Evolutionary conservation across 202 grass and related monocot genomes (phyloP).

Genomic region (Zizania palustris): DNA sequence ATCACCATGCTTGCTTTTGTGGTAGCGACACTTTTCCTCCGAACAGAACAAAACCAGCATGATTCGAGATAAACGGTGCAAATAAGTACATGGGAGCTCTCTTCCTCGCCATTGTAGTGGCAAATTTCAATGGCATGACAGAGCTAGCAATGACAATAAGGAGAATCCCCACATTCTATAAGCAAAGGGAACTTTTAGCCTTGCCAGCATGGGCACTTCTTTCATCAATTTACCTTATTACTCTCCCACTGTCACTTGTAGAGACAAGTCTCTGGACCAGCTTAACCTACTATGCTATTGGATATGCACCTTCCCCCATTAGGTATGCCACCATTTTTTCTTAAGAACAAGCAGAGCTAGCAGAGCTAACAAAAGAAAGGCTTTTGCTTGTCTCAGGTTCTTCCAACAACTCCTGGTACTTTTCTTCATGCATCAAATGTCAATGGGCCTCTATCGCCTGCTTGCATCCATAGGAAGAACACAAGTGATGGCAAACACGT

Average conservation of each 20-base stretch:
- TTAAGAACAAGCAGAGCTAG: neutral
- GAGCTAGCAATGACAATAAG: conserved; percentile 78
- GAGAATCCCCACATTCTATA: conserved; percentile 76
- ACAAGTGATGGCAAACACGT: conserved; percentile 58
- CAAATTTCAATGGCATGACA: conserved; percentile 82
- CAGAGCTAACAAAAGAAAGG: neutral
- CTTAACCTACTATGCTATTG: conserved; percentile 86
- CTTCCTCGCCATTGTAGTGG: conserved; percentile 61
- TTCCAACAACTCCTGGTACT: conserved; percentile 64
- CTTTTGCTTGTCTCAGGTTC: conserved; percentile 46
- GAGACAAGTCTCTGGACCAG: conserved; percentile 70
- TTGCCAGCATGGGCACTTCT: conserved; percentile 81
- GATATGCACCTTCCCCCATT: conserved; percentile 64
- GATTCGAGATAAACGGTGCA: conserved; percentile 54
- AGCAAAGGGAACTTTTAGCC: conserved; percentile 70
- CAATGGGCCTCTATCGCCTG: conserved; percentile 61
- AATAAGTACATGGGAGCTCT: conserved; percentile 78
- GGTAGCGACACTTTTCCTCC: conserved; percentile 71
- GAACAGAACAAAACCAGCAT: conserved; percentile 67
- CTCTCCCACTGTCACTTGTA: conserved; percentile 65
- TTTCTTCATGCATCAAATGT: conserved; percentile 77
- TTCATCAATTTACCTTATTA: conserved; percentile 68
- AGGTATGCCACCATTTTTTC: conserved; percentile 48
- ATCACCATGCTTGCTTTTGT: conserved; percentile 66
- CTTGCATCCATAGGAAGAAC: conserved; percentile 67